Base-by-base conservation (phyloP, 495 filamentous ascomycete genomes). In the Sordaria brevicollis region DNA sequence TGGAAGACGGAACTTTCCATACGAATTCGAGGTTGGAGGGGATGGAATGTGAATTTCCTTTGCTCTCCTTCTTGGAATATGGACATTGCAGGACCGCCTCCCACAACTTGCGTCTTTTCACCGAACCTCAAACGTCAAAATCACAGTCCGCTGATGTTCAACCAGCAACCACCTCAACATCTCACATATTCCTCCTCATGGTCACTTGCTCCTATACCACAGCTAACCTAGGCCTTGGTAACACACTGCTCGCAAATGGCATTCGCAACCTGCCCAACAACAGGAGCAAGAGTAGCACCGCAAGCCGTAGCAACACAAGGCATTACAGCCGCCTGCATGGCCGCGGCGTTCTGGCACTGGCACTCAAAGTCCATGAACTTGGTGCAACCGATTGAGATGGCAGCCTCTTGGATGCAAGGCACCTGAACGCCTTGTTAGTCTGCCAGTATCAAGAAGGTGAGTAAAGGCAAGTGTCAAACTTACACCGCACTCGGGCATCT, bases 191-290 rank as follows among this genome's bases (percentile, higher is more conserved):
- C 3, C 13, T 10, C 11, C 0, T 38, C 4, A 4, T 38, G 10
- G 13, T 13, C 36, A 38, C 36, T 15, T 10, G 0, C 4, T 15
- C 15, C 15, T 13, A 15, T 4, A 13, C 49, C 11, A 15, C 13
- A 57, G 5, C 25, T 2, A 10, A 57, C 49, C 21, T 57, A 57
- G 21, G 65, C 38, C n/a, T 35, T 35, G 2, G n/a, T 13, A 17
- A 71, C 41, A 65, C 71, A 73, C 25, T 38, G 66, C 6, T 66
- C 68, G 17, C 71, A 73, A 33, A 73, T 73, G 38, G 71, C 66
- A 35, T 70, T 70, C 4, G 57, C 71, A 3, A 68, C 66, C 36
- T 69, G 54, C 11, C 69, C 69, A 31, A 73, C 71, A 0, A 68
- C 35, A 2, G 66, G 69, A 15, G 69, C 71, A 34, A 21, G 65